Evolutionary conservation across 2,329 filamentous ascomycete species (phyloP), one percentile per base, ranked within the genome.

Genomic region (Tolypocladium capitatum): DNA sequence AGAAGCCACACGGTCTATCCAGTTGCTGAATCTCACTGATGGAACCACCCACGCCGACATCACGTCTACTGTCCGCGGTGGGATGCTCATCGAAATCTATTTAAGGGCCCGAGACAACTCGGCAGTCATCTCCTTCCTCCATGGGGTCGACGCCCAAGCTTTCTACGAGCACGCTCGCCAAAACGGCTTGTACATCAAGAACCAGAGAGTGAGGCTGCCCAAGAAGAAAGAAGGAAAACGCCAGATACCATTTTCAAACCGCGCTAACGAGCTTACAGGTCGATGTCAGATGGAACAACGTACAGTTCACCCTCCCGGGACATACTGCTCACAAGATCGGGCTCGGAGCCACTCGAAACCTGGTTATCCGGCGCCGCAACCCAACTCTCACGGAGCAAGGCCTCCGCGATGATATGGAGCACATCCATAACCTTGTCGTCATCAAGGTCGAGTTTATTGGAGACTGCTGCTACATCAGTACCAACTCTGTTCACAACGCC

Each of bases 371-470:
- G 49, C 73, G 74, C 10, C 77, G 76, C 54, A 70, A 70, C 55
- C 67, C 67, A 46, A 73, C 68, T 46, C 68, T 85, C 54, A 87
- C 80, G 0, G 81, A 81, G 53, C 66, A 76, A 8, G 65, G 67
- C 16, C 79, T 94, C 52, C 79, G 83, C 11, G 74, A 81, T 5
- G 84, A 94, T 56, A 72, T 92, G 34, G 83, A 89, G 24, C 87
- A 94, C 60, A 91, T 94, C 51, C 81, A 91, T 67, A 86, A 86
- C 52, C 72, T 94, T 1, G 69, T 83, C 21, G 75, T 94, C 11
- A 71, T 92, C 56, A 75, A 75, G 40, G 67, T 92, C 41, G 64
- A 67, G 8, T 83, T 85, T 61, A 63, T 66, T 3, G 68, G 72
- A 18, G 71, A 72, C 4, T 76, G 80, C 61, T 83, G 76, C 49